These are phyloP conservation scores for Diaporthe sp. DNA, from an alignment of 2,329 filamentous ascomycete species.

Conservation along the genomic window DNA sequence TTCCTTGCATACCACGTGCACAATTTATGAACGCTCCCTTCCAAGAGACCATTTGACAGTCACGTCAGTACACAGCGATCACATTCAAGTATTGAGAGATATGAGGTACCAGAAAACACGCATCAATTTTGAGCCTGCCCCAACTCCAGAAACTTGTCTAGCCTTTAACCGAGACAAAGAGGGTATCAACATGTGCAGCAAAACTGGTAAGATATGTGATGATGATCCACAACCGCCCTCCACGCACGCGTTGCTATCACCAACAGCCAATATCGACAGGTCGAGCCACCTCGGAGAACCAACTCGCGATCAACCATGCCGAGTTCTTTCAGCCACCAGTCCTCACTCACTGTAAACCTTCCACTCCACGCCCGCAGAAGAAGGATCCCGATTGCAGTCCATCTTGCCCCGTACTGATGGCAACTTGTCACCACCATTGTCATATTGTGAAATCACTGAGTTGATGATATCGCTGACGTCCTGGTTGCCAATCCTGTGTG, in stretches of 20 bases:
- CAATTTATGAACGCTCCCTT: background rate
- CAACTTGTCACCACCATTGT: background rate
- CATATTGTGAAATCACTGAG: conserved; percentile 17
- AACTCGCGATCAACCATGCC: background rate
- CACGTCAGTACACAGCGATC: background rate
- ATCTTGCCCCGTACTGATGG: conserved; percentile 25
- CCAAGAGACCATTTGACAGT: background rate
- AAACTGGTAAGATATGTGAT: background rate
- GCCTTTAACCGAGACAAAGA: background rate
- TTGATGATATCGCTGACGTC: conserved; percentile 31
- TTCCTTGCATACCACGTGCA: no score
- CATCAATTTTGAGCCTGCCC: background rate
- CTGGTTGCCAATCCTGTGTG: conserved; percentile 29
- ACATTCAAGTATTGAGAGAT: background rate
- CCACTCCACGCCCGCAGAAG: conserved; percentile 28
- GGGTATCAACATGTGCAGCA: conserved; percentile 9
- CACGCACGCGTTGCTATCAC: background rate
- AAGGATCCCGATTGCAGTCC: conserved; percentile 34
- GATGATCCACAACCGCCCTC: background rate
- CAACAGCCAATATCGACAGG: background rate
- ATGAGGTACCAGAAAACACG: background rate
- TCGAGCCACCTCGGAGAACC: no score
- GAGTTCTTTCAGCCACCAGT: background rate
- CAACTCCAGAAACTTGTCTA: background rate
- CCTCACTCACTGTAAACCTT: conserved; percentile 38